A percentile compares a stretch with the other conserved stretches of the same genome.
Conservation (phyloP, 345 rosid genomes). For the Citropsis articulata region DNA sequence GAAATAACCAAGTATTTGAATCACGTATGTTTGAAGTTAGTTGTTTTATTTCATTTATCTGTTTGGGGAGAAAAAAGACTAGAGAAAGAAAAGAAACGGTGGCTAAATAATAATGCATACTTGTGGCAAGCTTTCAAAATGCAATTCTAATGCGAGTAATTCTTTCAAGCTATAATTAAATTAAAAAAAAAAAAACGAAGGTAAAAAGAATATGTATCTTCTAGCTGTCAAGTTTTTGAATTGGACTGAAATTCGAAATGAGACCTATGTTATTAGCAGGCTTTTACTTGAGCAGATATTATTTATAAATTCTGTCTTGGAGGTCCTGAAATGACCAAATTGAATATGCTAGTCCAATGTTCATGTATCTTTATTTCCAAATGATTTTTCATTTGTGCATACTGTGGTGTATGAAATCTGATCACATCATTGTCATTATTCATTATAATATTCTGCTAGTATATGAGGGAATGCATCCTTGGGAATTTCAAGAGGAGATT, state of each 20-base stretch:
- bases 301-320: background rate
- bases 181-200: background rate
- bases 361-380: background rate
- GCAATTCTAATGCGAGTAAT: background rate
- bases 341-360: background rate
- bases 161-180: background rate
- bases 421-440: background rate
- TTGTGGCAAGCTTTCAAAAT: background rate
- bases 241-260: background rate
- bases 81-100: background rate
- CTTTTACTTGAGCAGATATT: background rate
- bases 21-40: background rate
- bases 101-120: background rate
- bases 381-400: background rate
- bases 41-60: background rate
- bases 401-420: background rate
- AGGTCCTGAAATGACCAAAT: background rate
- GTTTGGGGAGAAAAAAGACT: background rate
- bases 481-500: slow-evolving; percentile 96
- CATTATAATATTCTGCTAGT: slow-evolving; percentile 49
- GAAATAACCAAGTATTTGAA: background rate
- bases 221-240: background rate
- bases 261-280: background rate
- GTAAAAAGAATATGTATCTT: background rate
- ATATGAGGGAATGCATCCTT: slow-evolving; percentile 98